Conservation (phyloP, 164 flowering plant species). For the Annona squamosa region DNA sequence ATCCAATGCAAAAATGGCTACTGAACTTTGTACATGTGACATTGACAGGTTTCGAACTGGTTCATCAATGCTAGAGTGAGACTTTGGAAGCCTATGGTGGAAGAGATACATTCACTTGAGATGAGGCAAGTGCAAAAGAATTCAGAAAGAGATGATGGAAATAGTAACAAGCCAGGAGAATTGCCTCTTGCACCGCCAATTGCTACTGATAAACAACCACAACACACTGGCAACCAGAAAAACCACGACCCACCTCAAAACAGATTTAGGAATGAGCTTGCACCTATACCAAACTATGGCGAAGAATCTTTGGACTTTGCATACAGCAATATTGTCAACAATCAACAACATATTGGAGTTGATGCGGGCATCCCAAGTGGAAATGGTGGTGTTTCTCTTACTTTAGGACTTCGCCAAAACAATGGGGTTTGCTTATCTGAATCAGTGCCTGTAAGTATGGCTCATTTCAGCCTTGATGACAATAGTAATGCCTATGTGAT, state of each 20-base stretch:
- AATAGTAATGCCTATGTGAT: conserved; percentile 31
- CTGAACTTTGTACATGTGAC: neutral
- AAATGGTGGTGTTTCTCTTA: conserved; percentile 50
- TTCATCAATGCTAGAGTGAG: conserved; percentile 87
- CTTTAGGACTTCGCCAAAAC: conserved; percentile 66
- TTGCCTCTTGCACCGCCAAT: conserved; percentile 19
- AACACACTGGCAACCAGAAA: conserved; percentile 21
- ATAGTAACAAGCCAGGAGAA: conserved; percentile 19
- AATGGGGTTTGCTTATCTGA: conserved; percentile 42
- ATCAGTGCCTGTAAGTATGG: conserved; percentile 36
- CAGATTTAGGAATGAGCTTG: conserved; percentile 36
- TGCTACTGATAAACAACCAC: conserved; percentile 25
- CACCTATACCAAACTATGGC: conserved; percentile 12
- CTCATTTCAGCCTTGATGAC: conserved; percentile 38
- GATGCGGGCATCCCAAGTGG: conserved; percentile 30
- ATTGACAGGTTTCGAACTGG: conserved; percentile 72
- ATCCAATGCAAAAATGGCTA: no score
- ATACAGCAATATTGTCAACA: conserved; percentile 26
- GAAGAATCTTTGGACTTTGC: conserved; percentile 27
- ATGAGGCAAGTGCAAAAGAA: conserved; percentile 41
- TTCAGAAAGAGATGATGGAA: conserved; percentile 27
- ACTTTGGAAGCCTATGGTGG: conserved; percentile 90
- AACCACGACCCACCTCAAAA: conserved; percentile 29
- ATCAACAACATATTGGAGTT: conserved; percentile 21
- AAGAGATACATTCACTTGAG: conserved; percentile 73